Percentiles rank a stretch among this genome's conserved stretches.
Evolutionary conservation across 257 asterid species (phyloP).

Genomic region (Ajuga chamaepitys): DNA sequence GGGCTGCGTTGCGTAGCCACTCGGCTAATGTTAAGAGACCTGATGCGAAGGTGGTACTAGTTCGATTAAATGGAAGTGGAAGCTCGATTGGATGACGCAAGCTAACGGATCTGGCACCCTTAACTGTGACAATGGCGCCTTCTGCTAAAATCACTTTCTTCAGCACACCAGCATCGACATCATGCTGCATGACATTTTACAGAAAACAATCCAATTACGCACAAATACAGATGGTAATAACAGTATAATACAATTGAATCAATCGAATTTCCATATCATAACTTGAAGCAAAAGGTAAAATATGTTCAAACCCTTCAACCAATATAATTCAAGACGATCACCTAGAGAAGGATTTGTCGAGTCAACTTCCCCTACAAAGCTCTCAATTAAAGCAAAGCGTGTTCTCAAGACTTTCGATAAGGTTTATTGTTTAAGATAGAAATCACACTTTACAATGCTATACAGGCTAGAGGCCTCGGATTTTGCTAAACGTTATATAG

Average conservation of each 20-base stretch:
- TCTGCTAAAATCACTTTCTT: conserved; percentile 85
- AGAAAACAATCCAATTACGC: not conserved
- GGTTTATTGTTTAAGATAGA: not conserved
- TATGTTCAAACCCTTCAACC: not conserved
- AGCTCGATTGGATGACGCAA: conserved; percentile 79
- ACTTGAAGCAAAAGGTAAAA: not conserved
- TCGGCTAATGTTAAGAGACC: conserved; percentile 78
- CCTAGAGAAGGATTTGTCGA: not conserved
- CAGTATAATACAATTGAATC: not conserved
- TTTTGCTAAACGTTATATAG: not conserved
- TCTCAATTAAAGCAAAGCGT: not conserved
- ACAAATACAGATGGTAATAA: no score
- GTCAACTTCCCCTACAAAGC: not conserved
- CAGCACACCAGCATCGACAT: conserved; percentile 59
- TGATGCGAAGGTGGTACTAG: conserved; percentile 56
- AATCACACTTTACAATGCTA: not conserved
- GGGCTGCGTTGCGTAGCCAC: conserved; percentile 57
- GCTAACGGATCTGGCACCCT: conserved; percentile 97
- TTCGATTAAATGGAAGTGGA: conserved; percentile 76
- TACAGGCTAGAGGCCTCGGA: not conserved
- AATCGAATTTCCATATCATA: not conserved
- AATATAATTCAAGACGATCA: not conserved
- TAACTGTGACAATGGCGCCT: conserved; percentile 89
- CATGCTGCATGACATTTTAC: conserved; percentile 23
- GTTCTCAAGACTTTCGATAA: not conserved